Evolutionary conservation across 768 basidiomycete species (phyloP).

Genomic region (Boletus barrowsii): DNA sequence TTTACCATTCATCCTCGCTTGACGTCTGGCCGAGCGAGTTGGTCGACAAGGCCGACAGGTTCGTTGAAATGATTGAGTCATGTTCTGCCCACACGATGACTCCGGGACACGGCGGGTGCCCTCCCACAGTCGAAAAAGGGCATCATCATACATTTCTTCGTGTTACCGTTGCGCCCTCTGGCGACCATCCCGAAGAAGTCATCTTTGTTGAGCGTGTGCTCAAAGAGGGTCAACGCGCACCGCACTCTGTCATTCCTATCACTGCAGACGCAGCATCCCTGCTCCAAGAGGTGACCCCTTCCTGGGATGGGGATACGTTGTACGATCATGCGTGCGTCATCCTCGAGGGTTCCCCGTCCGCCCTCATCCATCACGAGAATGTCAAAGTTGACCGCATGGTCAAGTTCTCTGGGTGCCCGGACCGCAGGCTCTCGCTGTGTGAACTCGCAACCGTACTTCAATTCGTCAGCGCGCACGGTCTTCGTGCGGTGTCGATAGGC

Average conservation of each 20-base stretch:
- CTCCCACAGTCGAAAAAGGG: neutral
- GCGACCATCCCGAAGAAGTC: conserved; percentile 1
- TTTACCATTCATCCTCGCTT: conserved; percentile 8
- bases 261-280: neutral
- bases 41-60: conserved; percentile 1
- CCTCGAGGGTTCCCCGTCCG: conserved; percentile 1
- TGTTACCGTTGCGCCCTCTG: conserved; percentile 1
- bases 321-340: conserved; percentile 16
- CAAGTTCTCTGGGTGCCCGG: neutral
- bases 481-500: neutral
- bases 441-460: conserved; percentile 11
- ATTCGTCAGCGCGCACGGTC: conserved; percentile 5
- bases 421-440: conserved; percentile 8
- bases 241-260: conserved; percentile 10
- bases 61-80: conserved; percentile 7
- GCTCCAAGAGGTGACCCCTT: neutral
- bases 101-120: neutral
- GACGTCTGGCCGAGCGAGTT: conserved; percentile 10
- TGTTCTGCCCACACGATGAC: conserved; percentile 8
- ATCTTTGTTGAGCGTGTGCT: conserved; percentile 13
- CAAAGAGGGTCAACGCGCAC: neutral
- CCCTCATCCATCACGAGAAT: conserved; percentile 3
- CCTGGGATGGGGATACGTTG: neutral
- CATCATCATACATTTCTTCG: conserved; percentile 12
- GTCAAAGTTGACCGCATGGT: neutral